These are phyloP conservation scores for Voacanga thouarsii DNA, from an alignment of 257 asterid species.

Conservation along the genomic window DNA sequence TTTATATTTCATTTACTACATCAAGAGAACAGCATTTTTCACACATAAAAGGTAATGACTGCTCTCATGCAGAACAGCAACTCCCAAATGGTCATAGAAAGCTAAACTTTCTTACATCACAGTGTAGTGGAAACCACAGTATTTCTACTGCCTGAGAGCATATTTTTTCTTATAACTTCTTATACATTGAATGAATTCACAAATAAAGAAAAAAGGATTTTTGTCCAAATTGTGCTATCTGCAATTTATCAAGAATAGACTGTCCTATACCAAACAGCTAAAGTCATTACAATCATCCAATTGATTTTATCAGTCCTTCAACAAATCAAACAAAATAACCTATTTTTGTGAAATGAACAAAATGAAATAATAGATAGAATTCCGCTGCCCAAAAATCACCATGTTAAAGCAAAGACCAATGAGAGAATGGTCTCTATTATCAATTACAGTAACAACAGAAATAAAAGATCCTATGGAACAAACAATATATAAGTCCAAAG, in stretches of 20 bases:
- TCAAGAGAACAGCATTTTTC: not conserved
- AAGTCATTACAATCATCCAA: not conserved
- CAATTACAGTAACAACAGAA: not conserved
- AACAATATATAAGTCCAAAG: not conserved
- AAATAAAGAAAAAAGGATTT: not conserved
- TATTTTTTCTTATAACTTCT: not conserved
- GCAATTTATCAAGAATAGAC: not conserved
- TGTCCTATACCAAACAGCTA: not conserved
- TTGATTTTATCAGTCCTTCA: not conserved
- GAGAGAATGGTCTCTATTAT: not conserved
- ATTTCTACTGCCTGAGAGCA: not conserved
- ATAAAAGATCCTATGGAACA: not conserved
- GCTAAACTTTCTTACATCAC: not conserved
- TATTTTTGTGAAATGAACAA: not conserved
- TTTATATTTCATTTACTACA: not conserved
- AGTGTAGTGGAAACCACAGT: not conserved
- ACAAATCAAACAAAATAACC: not conserved
- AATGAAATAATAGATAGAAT: not conserved
- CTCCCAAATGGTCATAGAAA: not conserved
- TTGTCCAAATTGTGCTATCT: not conserved
- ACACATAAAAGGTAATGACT: not conserved
- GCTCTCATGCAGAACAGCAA: not conserved
- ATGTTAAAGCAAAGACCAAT: not conserved
- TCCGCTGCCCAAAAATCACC: not conserved
- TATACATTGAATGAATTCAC: not conserved